These are phyloP conservation scores for Ascodesmis nigricans DNA, from an alignment of 495 filamentous ascomycete genomes.

Conservation along the genomic window DNA sequence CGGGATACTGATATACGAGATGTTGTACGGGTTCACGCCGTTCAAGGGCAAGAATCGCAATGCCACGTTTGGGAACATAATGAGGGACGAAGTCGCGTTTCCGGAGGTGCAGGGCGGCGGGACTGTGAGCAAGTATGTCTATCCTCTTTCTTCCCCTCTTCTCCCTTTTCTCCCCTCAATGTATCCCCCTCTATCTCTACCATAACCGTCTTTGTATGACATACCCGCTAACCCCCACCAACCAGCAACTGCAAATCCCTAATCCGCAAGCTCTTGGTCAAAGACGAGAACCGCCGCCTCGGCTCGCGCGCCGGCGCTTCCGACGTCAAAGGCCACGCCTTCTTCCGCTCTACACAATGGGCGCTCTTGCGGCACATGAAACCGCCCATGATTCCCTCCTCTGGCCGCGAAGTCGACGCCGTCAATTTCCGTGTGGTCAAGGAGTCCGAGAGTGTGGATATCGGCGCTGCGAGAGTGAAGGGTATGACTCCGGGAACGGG, in stretches of 20 bases:
- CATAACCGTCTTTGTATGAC: too few relatives aligned
- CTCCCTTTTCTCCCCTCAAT: background rate
- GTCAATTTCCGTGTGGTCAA: conserved; percentile 95
- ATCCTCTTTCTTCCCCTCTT: background rate
- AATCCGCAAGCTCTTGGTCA: conserved; percentile 90
- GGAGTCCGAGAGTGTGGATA: conserved; percentile 87
- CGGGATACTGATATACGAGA: conserved; percentile 91
- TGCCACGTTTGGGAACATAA: conserved; percentile 90
- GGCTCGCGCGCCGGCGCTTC: conserved; percentile 88
- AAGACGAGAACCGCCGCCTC: conserved; percentile 86
- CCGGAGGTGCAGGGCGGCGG: conserved; percentile 69
- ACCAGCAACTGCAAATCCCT: conserved; percentile 79
- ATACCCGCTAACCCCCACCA: conserved; percentile 12
- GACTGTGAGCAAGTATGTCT: conserved; percentile 68
- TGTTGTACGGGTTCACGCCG: conserved; percentile 95
- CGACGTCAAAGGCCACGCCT: conserved; percentile 89
- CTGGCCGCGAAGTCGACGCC: conserved; percentile 78
- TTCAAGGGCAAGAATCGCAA: conserved; percentile 99
- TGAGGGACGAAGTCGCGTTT: conserved; percentile 85
- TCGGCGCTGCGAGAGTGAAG: conserved; percentile 44
- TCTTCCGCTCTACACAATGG: conserved; percentile 93
- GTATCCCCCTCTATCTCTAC: conserved; percentile 8
- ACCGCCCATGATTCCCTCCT: conserved; percentile 90
- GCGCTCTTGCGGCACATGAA: conserved; percentile 93
- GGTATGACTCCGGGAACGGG: conserved; percentile 73